phyloP scores from a whole-genome alignment of 2,329 filamentous ascomycete genomes.

The Alternaria gansuensis region DNA sequence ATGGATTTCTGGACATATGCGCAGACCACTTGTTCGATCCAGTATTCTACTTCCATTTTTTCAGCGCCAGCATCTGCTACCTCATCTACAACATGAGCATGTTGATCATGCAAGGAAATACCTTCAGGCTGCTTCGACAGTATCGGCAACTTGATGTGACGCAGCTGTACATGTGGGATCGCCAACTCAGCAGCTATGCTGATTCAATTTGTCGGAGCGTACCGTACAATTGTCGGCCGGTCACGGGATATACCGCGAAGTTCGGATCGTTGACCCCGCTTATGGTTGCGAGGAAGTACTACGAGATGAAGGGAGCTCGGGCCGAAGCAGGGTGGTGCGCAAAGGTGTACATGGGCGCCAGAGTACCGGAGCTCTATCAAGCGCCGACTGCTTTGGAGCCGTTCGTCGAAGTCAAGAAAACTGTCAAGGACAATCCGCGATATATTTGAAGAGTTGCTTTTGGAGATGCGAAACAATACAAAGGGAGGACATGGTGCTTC shows the following conservation, averaged over 20 bases:
- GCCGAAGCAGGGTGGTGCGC: constrained; percentile 45
- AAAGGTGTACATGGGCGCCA: constrained; percentile 40
- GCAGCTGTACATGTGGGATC: constrained; percentile 45
- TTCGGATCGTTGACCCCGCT: constrained; percentile 50
- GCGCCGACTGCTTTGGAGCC: constrained; percentile 40
- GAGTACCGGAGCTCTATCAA: constrained; percentile 46
- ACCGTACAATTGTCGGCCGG: constrained; percentile 42
- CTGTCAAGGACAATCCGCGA: constrained; percentile 33
- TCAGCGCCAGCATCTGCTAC: constrained; percentile 47
- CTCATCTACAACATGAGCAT: constrained; percentile 51
- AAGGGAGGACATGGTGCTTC: not conserved
- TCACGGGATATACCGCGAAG: constrained; percentile 44
- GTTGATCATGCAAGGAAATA: constrained; percentile 49
- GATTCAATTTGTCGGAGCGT: constrained; percentile 47
- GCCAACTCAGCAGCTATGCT: constrained; percentile 43
- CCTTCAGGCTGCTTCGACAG: constrained; percentile 41
- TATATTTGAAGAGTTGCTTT: constrained; percentile 28
- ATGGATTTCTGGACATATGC: constrained; percentile 41
- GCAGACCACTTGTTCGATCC: constrained; percentile 40
- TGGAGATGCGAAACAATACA: not conserved
- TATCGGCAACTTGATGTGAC: constrained; percentile 40
- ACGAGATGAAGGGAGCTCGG: constrained; percentile 39
- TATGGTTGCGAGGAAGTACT: constrained; percentile 49
- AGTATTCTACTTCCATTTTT: constrained; percentile 46
- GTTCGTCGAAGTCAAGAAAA: constrained; percentile 38